phyloP scores from a whole-genome alignment of 1,139 yeast species.

The Sugiyamaella novakii region DNA sequence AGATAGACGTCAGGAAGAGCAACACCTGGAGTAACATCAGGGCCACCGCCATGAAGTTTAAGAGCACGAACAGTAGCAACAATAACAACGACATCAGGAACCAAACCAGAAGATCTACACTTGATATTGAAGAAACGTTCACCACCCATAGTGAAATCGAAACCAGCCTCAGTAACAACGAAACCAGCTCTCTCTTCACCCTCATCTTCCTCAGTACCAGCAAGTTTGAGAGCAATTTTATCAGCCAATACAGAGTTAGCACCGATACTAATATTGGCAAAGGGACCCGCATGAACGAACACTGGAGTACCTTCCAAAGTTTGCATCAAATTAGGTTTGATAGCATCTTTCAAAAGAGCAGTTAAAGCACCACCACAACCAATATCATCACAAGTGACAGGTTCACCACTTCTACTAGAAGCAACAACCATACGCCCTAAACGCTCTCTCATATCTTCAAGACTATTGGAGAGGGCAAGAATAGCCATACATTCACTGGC shows the following conservation, averaged over 20 bases:
- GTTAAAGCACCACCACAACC: conserved; percentile 98
- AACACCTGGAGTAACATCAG: conserved; percentile 95
- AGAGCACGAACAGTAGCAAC: conserved; percentile 98
- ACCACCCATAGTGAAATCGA: conserved; percentile 99
- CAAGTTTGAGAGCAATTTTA: conserved; percentile 88
- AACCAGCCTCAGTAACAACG: conserved; percentile 97
- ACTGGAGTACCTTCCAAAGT: conserved; percentile 96
- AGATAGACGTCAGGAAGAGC: conserved; percentile 85
- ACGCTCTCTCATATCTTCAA: conserved; percentile 86
- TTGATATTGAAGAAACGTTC: conserved; percentile 96
- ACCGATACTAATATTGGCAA: conserved; percentile 96
- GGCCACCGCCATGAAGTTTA: conserved; percentile 98
- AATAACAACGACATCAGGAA: conserved; percentile 90
- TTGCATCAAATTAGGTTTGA: conserved; percentile 97
- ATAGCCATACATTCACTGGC: conserved; percentile 99
- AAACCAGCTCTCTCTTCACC: conserved; percentile 73
- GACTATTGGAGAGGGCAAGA: conserved; percentile 81
- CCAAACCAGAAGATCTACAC: conserved; percentile 87
- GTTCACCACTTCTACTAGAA: conserved; percentile 76
- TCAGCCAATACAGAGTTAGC: conserved; percentile 91
- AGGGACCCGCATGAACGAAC: conserved; percentile 97
- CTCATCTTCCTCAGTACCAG: conserved; percentile 65
- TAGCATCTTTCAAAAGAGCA: conserved; percentile 93
- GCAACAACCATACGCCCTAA: conserved; percentile 93
- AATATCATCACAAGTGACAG: conserved; percentile 92